A percentile compares a stretch with the other conserved stretches of the same genome.
Conservation (phyloP, 208 protist genomes). For the Acanthamoeba sp. region DNA sequence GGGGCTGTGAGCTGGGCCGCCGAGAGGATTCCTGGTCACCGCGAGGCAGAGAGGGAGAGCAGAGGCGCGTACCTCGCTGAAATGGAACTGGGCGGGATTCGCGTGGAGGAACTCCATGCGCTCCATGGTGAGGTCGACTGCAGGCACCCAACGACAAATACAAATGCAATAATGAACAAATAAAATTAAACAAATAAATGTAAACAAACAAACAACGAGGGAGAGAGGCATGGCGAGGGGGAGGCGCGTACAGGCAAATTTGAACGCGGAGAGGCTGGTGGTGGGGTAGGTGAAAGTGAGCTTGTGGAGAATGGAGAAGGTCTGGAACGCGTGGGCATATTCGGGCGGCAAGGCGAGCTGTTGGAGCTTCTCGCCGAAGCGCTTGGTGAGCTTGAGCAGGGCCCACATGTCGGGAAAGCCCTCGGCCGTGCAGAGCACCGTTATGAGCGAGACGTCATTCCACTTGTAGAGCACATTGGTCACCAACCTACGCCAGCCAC, state of each 20-base stretch:
- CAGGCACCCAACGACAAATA: not conserved
- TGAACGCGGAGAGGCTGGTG: slow-evolving; percentile 42
- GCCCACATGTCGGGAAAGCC: slow-evolving; percentile 57
- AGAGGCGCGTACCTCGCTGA: not conserved
- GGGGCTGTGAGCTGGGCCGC: no score
- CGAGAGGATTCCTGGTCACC: not conserved
- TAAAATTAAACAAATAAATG: no score
- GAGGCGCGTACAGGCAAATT: slow-evolving; percentile 61
- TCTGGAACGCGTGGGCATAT: slow-evolving; percentile 39
- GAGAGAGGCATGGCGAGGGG: no score
- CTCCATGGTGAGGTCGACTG: slow-evolving; percentile 71
- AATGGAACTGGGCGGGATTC: slow-evolving; percentile 24
- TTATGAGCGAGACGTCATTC: slow-evolving; percentile 53
- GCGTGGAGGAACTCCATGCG: slow-evolving; percentile 52
- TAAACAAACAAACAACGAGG: no score
- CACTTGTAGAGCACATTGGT: slow-evolving; percentile 63
- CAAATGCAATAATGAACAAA: no score
- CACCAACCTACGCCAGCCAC: not conserved
- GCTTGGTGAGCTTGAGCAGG: slow-evolving; percentile 9
- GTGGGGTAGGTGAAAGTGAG: not conserved
- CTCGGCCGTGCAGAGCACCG: slow-evolving; percentile 38
- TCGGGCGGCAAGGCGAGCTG: not conserved
- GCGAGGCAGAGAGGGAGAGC: not conserved
- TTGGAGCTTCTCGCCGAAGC: slow-evolving; percentile 26
- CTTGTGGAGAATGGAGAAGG: slow-evolving; percentile 31